Base-by-base conservation (phyloP, 345 rosid genomes). In the Trapa incisa region DNA sequence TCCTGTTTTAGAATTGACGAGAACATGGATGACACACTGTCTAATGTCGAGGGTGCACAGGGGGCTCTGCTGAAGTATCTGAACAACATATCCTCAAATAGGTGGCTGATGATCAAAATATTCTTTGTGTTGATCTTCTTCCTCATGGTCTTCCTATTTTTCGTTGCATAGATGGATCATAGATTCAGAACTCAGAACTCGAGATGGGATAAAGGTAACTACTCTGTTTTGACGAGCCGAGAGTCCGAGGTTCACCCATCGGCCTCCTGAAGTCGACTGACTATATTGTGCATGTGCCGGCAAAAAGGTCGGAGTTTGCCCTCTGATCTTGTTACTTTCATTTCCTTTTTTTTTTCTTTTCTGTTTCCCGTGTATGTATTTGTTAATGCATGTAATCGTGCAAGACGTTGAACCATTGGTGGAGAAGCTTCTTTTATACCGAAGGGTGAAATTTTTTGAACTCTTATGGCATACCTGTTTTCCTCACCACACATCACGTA, bases 31-130 rank as follows among this genome's bases (percentile, higher is more conserved):
- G 81, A 80, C 54, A 68, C 81, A 1, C 52, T 80, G 67, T 22
- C 79, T 47, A 80, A 80, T 53, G 81, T 80, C 4, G 84, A 80
- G 74, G 84, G 84, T 16, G 84, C 81, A 6, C 84, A 80, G 62
- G 84, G 84, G 68, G 75, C 73, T 56, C 67, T 80, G 72, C 79
- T 77, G 63, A 80, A 75, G 77, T 80, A 77, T 71, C 75, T 80
- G 5, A 77, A 75, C 74, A 73, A 79, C 68, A 77, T 80, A 71
- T 80, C 48, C 11, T 45, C 48, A 45, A 45, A 45, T 45, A 45
- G 48, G 48, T 45, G 48, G 48, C 48, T 45, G 48, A 45, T 80
- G 84, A 80, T 77, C 72, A 80, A 80, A 68, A 77, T 80, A 73
- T 77, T 80, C 70, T 78, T 80, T 67, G 78, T 80, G 54, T 64